A percentile compares a stretch with the other conserved stretches of the same genome.
These are phyloP conservation scores for Cordia subcordata DNA, from an alignment of 257 asterid species.

Conservation along the genomic window DNA sequence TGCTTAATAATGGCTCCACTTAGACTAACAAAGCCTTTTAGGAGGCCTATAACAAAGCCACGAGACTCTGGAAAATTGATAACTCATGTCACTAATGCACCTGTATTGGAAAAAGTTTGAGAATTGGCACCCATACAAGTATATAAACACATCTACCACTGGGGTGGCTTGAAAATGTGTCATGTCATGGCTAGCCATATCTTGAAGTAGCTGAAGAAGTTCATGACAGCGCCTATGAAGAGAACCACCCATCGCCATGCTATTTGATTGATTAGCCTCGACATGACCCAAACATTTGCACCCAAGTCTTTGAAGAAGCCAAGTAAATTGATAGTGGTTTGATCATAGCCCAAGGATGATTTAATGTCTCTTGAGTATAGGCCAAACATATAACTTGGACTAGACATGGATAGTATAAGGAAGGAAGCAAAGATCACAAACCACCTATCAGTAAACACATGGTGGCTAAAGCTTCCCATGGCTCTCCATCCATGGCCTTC, in stretches of 20 bases:
- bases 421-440: slow-evolving; percentile 53
- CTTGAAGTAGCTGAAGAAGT: slow-evolving; percentile 58
- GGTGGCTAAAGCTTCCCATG: slow-evolving; percentile 19
- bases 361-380: slow-evolving; percentile 50
- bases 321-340: slow-evolving; percentile 47
- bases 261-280: slow-evolving; percentile 51
- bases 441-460: slow-evolving; percentile 44
- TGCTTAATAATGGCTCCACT: slow-evolving; percentile 72
- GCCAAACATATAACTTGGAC: slow-evolving; percentile 64
- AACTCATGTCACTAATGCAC: slow-evolving; percentile 55
- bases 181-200: slow-evolving; percentile 54
- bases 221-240: slow-evolving; percentile 43
- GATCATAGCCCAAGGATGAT: slow-evolving; percentile 51
- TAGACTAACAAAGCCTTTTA: slow-evolving; percentile 57
- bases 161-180: slow-evolving; percentile 25
- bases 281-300: slow-evolving; percentile 44
- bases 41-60: slow-evolving; percentile 44
- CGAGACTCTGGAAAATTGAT: slow-evolving; percentile 61
- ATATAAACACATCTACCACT: slow-evolving; percentile 65
- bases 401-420: slow-evolving; percentile 54
- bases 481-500: neutral
- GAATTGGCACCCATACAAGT: slow-evolving; percentile 65
- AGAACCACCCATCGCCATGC: slow-evolving; percentile 62
- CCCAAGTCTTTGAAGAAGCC: slow-evolving; percentile 67
- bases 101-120: slow-evolving; percentile 57